Base-by-base conservation (phyloP, 305 asterid genomes). In the Ilex paraguariensis region DNA sequence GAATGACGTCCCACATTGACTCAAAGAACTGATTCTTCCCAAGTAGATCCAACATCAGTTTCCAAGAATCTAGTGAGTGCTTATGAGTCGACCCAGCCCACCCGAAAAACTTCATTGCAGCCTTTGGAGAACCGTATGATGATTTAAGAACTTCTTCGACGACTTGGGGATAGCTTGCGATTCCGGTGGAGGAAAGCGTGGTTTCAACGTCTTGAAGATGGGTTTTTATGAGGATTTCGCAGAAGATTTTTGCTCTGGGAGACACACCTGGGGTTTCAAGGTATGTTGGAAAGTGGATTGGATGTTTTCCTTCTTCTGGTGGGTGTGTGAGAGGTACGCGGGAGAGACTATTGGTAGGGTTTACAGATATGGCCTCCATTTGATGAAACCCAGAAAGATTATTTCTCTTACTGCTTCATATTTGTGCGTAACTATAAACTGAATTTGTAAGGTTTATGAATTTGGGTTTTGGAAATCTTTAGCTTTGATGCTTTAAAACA, bases 1-100 rank as follows among this genome's bases (percentile, higher is more conserved):
- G 76, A 71, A 87, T 73, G 6, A 89, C 91, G 60, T 84, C 95
- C 91, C 95, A 87, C 91, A 87, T 87, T 3, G 81, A 78, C 60
- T 80, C 95, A 66, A 87, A 87, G 32, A 82, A 70, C 56, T 78
- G 49, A 60, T 84, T 87, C 84, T 80, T 84, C 64, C 95, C 91
- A 45, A 87, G 71, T 73, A 87, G 66, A 66, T 87, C 91, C 63
- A 87, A 86, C 87, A 87, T 84, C 49, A 87, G 70, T 58, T 77
- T 84, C 95, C 95, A 87, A 59, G 86, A 79, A 56, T 69, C 61
- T 15, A 61, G 79, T 9, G 75, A 70, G 64, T 82, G 95, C 68
- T 69, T 68, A 6, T 66, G 76, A 28, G 49, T 50, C 73, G 60
- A 31, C 48, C 87, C 87, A 44, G 91, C 71, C 95, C 95, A 87